Conservation (phyloP, 768 basidiomycete species). For the Mycena rosella region DNA sequence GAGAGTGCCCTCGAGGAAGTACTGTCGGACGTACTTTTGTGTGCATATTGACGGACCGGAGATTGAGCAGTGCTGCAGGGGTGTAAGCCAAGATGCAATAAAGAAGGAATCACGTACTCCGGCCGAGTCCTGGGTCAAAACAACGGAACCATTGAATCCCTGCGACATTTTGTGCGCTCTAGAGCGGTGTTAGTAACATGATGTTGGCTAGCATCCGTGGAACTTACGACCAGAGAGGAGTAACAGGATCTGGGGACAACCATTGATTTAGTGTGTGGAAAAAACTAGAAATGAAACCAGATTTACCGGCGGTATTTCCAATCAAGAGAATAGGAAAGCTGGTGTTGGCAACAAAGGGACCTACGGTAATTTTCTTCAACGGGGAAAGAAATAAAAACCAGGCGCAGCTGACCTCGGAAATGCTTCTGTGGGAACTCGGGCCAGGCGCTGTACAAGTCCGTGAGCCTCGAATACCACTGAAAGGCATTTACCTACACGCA, state of each 20-base stretch:
- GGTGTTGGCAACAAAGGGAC: constrained; percentile 27
- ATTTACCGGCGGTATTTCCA: constrained; percentile 39
- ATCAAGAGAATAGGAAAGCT: constrained; percentile 16
- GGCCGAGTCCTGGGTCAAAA: too few relatives aligned
- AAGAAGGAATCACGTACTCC: constrained; percentile 29
- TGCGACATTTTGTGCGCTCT: constrained; percentile 39
- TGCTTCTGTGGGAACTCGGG: constrained; percentile 30
- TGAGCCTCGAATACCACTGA: background rate
- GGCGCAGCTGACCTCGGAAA: constrained; percentile 15
- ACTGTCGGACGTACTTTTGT: background rate
- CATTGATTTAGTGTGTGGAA: background rate
- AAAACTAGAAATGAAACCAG: constrained; percentile 33
- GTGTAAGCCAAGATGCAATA: too few relatives aligned
- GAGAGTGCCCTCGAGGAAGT: background rate
- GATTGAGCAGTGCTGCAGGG: background rate
- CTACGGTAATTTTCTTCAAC: constrained; percentile 61
- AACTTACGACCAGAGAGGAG: constrained; percentile 34
- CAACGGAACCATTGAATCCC: constrained; percentile 37
- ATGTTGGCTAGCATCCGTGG: background rate
- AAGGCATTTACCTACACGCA: constrained; percentile 17
- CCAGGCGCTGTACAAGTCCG: constrained; percentile 18
- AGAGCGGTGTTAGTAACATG: background rate
- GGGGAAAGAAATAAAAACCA: constrained; percentile 44
- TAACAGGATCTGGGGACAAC: constrained; percentile 32
- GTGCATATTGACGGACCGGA: background rate